Evolutionary conservation across 139 green algal species (phyloP), one percentile per base, ranked within the genome.

Genomic region (Desmodesmus armatus): DNA sequence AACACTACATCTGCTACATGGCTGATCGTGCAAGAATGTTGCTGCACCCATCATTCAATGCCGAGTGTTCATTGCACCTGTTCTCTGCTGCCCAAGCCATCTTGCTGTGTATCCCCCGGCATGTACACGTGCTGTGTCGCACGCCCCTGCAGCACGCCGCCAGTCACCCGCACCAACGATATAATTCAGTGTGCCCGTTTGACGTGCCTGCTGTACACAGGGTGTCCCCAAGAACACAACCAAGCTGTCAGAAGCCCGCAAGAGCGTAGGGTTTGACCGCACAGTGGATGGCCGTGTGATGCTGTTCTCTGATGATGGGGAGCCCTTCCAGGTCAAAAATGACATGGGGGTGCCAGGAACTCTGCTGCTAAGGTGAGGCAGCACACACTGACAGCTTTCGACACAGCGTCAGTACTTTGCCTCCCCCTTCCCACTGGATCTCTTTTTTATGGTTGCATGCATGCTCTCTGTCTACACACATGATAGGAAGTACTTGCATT

Each of bases 311-410:
- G 60, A 87, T 27, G 72, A 70, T 15, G 82, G 70, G 27, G 72
- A 82, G 41, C 51, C 44, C 27, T 87, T 87, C 55, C 66, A 82
- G 60, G 82, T 87, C 55, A 82, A 82, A 37, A 41, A 41, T n/a
- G 82, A 87, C 72, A 82, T 82, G 82, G 69, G 71, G 13, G 72
- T 70, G 31, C 82, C 82, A 0, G 82, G 82, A 5, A 37, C 77
- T 29, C 71, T 87, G 51, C 58, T 87, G 55, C 82, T 87, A 1
- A 65, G 80, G 80, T 86, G 49, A 9, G 78, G 1, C 11, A n/a
- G n/a, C n/a, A n/a, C n/a, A n/a, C n/a, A n/a, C n/a, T n/a, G n/a
- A n/a, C n/a, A n/a, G n/a, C n/a, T n/a, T n/a, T n/a, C n/a, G n/a
- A n/a, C n/a, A n/a, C n/a, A n/a, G n/a, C n/a, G n/a, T n/a, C n/a